Conservation (phyloP, 1,284 basidiomycete genomes). For the Mycosarcoma maydis region DNA sequence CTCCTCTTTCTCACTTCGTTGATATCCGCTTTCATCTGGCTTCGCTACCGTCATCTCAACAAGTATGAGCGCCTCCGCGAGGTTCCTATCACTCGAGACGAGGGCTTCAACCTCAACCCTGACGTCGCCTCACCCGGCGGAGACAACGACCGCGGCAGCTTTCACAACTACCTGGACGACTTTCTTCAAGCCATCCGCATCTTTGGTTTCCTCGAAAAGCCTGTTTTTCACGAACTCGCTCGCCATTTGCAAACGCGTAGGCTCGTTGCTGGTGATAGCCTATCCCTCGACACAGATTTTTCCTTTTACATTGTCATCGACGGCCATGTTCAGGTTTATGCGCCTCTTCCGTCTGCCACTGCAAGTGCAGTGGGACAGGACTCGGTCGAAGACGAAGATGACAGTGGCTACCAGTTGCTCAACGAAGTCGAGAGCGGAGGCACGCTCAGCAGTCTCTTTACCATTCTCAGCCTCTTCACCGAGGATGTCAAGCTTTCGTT, state of each 20-base stretch:
- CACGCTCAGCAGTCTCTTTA: constrained; percentile 93
- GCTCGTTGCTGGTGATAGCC: constrained; percentile 63
- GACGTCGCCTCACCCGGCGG: constrained; percentile 53
- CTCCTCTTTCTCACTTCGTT: constrained; percentile 51
- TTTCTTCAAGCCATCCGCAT: constrained; percentile 66
- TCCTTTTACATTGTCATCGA: constrained; percentile 67
- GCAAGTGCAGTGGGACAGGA: constrained; percentile 13
- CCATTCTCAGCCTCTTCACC: constrained; percentile 93
- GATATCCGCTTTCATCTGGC: constrained; percentile 67
- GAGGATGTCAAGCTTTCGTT: constrained; percentile 89
- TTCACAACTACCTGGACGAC: constrained; percentile 66
- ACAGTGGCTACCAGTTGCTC: constrained; percentile 62
- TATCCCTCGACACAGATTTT: constrained; percentile 61
- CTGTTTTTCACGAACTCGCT: constrained; percentile 66
- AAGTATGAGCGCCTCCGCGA: constrained; percentile 63
- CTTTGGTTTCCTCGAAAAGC: constrained; percentile 66
- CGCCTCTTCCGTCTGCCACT: constrained; percentile 47
- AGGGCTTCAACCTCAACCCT: constrained; percentile 62
- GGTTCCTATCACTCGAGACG: constrained; percentile 62
- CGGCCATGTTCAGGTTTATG: constrained; percentile 65
- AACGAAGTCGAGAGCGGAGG: constrained; percentile 69
- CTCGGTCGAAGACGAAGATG: constrained; percentile 52
- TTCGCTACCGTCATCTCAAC: constrained; percentile 63
- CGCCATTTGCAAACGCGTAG: constrained; percentile 64
- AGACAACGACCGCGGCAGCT: constrained; percentile 56